Conservation (phyloP, 2,329 filamentous ascomycete genomes). For the Chlorencoelia australis region DNA sequence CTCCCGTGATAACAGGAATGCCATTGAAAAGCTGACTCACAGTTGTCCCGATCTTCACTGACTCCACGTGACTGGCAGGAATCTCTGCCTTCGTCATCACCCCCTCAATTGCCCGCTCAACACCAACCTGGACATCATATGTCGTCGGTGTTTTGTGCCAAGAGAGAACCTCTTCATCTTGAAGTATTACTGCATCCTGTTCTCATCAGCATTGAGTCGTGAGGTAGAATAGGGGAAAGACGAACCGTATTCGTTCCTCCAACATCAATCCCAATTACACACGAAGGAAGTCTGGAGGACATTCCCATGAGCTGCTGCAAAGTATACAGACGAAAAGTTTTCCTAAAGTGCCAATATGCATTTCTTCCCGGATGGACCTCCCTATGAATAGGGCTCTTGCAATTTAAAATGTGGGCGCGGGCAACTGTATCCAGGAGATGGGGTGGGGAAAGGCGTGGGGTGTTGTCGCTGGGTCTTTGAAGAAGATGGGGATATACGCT, state of each 20-base stretch:
- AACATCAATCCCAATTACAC: conserved; percentile 37
- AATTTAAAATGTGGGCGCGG: too few relatives aligned
- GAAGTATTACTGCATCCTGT: conserved; percentile 19
- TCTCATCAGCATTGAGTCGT: neutral
- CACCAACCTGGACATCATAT: conserved; percentile 39
- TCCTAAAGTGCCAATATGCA: too few relatives aligned
- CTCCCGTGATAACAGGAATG: too few relatives aligned
- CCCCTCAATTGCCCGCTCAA: conserved; percentile 35
- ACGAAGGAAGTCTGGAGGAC: conserved; percentile 16
- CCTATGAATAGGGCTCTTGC: too few relatives aligned
- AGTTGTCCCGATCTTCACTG: conserved; percentile 37
- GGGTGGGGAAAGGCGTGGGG: too few relatives aligned
- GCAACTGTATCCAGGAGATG: too few relatives aligned
- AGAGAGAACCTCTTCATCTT: conserved; percentile 25
- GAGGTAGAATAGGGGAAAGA: neutral
- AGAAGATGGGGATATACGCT: too few relatives aligned
- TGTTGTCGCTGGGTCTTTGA: too few relatives aligned
- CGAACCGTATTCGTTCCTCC: conserved; percentile 45
- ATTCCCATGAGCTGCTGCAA: conserved; percentile 4
- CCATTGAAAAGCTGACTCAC: too few relatives aligned
- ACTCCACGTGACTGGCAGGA: conserved; percentile 31
- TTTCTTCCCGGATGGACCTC: too few relatives aligned
- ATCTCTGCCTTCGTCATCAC: conserved; percentile 32
- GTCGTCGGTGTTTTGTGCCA: conserved; percentile 41
- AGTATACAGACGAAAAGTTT: too few relatives aligned